Conservation (phyloP, 495 filamentous ascomycete genomes). For the Trichoderma virens region DNA sequence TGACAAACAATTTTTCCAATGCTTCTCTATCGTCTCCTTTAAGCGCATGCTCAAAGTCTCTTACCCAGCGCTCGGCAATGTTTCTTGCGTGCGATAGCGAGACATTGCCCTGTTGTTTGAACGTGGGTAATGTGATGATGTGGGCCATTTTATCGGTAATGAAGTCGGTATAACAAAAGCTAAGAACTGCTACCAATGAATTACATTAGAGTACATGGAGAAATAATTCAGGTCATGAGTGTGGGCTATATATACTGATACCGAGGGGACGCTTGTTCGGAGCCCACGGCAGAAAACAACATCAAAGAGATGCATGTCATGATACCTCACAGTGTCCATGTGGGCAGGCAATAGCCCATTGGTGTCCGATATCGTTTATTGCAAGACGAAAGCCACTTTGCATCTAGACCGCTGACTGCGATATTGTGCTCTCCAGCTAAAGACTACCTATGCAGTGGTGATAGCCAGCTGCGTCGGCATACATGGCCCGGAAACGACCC, state of each 20-base stretch:
- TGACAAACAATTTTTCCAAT: conserved; percentile 26
- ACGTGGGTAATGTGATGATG: background rate
- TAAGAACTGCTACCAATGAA: background rate
- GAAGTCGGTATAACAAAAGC: background rate
- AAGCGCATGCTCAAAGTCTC: background rate
- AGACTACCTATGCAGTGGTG: no score
- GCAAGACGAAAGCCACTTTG: no score
- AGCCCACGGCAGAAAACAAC: no score
- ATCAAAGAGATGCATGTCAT: no score
- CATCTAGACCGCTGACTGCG: no score
- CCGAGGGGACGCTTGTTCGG: no score
- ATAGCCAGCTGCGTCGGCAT: background rate
- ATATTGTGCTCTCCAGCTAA: no score
- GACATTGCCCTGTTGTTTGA: background rate
- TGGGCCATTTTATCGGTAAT: background rate
- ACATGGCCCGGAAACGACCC: background rate
- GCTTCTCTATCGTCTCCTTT: background rate
- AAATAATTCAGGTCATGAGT: no score
- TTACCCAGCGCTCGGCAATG: background rate
- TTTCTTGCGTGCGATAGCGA: background rate
- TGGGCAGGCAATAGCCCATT: no score
- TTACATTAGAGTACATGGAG: background rate
- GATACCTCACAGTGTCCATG: no score
- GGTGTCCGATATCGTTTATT: no score
- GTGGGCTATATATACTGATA: no score